Conservation (phyloP, 169 alveolate genomes). For the Babesia gibsoni region DNA sequence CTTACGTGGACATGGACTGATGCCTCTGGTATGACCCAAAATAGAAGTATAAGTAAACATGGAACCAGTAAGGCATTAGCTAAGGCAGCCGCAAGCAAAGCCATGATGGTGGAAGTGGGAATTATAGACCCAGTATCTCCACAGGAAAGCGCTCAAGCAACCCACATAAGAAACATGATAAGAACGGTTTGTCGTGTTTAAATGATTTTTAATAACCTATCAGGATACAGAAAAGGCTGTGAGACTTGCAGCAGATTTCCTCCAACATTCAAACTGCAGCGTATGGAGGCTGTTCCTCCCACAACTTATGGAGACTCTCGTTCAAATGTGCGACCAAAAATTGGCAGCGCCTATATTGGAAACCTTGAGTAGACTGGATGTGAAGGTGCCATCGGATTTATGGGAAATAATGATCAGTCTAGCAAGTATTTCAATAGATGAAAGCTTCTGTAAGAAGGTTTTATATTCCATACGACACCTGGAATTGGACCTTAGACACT, state of each 20-base stretch:
- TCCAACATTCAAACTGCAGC: constrained; percentile 30
- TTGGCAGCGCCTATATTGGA: constrained; percentile 7
- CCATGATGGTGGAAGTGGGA: constrained; percentile 58
- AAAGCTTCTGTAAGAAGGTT: constrained; percentile 15
- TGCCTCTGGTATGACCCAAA: neutral
- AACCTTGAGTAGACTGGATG: neutral
- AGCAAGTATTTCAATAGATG: constrained; percentile 27
- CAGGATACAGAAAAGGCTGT: constrained; percentile 41
- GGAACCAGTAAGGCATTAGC: constrained; percentile 57
- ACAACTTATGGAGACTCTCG: constrained; percentile 26
- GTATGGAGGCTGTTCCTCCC: constrained; percentile 63
- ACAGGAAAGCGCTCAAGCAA: constrained; percentile 39
- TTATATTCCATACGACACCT: constrained; percentile 1
- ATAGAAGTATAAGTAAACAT: neutral
- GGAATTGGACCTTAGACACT: constrained; percentile 26
- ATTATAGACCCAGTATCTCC: constrained; percentile 41
- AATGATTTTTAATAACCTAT: neutral
- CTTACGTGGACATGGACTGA: constrained; percentile 49
- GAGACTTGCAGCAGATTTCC: constrained; percentile 17
- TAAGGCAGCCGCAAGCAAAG: constrained; percentile 59
- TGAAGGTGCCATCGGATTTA: constrained; percentile 33
- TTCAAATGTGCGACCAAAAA: constrained; percentile 9
- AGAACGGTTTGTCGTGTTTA: neutral
- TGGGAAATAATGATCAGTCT: constrained; percentile 39
- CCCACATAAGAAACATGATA: constrained; percentile 6